Conservation (phyloP, 1,284 basidiomycete species). For the Sphagnurus paluster region DNA sequence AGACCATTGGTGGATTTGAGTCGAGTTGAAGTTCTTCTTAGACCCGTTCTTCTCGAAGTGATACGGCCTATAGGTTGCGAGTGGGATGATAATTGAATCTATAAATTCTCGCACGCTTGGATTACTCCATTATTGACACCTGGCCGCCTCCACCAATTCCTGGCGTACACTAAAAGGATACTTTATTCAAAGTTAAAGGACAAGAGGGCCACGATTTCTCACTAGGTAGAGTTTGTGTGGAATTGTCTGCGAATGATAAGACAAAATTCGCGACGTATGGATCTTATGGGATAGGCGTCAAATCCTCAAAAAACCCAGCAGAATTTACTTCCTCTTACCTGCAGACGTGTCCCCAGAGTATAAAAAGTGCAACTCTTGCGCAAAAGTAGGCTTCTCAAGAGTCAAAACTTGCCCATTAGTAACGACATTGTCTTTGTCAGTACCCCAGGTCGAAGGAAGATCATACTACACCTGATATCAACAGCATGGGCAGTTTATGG, state of each 20-base stretch:
- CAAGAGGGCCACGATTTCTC: background rate
- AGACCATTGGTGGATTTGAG: slow-evolving; percentile 47
- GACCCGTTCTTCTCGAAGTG: slow-evolving; percentile 35
- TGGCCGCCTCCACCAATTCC: slow-evolving; percentile 41
- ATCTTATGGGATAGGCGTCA: slow-evolving; percentile 22
- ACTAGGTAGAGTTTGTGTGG: slow-evolving; percentile 33
- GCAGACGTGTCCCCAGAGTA: slow-evolving; percentile 39
- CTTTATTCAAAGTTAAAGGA: background rate
- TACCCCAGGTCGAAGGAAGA: slow-evolving; percentile 40
- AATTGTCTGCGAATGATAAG: slow-evolving; percentile 35
- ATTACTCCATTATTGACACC: slow-evolving; percentile 37
- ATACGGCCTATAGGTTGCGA: slow-evolving; percentile 34
- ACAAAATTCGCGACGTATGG: slow-evolving; percentile 34
- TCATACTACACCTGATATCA: slow-evolving; percentile 34
- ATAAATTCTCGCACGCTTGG: too few relatives aligned
- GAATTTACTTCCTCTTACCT: slow-evolving; percentile 18
- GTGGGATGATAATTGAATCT: too few relatives aligned
- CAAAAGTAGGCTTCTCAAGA: slow-evolving; percentile 28
- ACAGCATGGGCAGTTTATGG: background rate
- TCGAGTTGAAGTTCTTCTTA: slow-evolving; percentile 37
- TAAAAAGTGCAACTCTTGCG: slow-evolving; percentile 44
- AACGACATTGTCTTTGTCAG: slow-evolving; percentile 38
- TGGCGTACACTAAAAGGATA: slow-evolving; percentile 34
- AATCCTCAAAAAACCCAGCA: background rate
- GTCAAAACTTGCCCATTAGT: slow-evolving; percentile 36